Evolutionary conservation across 2,329 filamentous ascomycete species (phyloP), one percentile per base, ranked within the genome.

Genomic region (Talaromyces pinophilus): DNA sequence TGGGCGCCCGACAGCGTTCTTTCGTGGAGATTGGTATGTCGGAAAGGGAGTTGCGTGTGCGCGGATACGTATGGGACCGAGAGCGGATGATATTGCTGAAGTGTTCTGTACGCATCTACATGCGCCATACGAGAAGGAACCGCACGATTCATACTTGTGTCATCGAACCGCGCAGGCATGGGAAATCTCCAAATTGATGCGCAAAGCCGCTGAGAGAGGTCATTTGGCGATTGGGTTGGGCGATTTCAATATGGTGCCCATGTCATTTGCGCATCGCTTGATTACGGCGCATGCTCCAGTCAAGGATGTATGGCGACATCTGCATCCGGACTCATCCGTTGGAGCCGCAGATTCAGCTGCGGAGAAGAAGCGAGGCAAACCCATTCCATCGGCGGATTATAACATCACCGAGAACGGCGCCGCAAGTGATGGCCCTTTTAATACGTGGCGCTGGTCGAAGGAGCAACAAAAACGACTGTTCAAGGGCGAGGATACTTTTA

Each of bases 221-320:
- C 91, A 94, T 76, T 83, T 98, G 35, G 93, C 93, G 62, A 82
- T 98, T 52, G 93, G 89, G 5, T 82, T 97, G 63, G 95, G 95
- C 30, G 95, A 98, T 81, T 97, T 98, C 82, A 98, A 98, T 80
- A 96, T 97, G 90, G 83, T 92, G n/a, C 95, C 95, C 0, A 80
- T 90, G 48, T 96, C 92, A 30, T 87, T 97, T 68, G 90, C 91
- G 38, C 92, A 98, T 80, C 87, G 88, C 63, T 84, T 98, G 70
- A 89, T 99, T 71, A 91, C 90, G 66, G 87, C 88, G 3, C 89
- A 93, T 74, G 88, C 90, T 10, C 89, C 90, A 15, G 89, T 96
- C 33, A 86, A 85, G 54, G 95, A 99, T 76, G 88, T 88, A 25
- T 99, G 95, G 95, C 87, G 91, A 64, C 85, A 91, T 35, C 78